Conservation (phyloP, 2,329 filamentous ascomycete genomes). For the Massarina eburnea region DNA sequence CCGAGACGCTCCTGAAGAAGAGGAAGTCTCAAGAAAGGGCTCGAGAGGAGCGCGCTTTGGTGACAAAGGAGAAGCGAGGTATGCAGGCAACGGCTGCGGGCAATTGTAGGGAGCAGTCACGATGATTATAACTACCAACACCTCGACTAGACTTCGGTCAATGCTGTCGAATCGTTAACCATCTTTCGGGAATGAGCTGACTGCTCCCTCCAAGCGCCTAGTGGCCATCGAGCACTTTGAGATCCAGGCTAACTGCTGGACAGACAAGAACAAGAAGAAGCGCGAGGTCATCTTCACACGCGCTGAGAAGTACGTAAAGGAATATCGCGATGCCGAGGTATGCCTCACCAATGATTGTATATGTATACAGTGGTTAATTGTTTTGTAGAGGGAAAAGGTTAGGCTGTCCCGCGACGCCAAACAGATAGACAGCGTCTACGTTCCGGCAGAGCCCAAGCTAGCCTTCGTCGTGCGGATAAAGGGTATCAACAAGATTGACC, state of each 20-base stretch:
- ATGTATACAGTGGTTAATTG: not conserved
- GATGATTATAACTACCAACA: constrained; percentile 88
- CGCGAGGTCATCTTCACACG: constrained; percentile 99
- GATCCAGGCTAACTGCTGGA: constrained; percentile 37
- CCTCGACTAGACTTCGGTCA: constrained; percentile 91
- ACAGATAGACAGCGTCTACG: constrained; percentile 89
- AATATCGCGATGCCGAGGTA: constrained; percentile 89
- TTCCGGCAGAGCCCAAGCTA: constrained; percentile 91
- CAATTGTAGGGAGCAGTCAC: constrained; percentile 31
- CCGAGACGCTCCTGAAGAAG: constrained; percentile 99
- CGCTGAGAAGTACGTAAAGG: constrained; percentile 99
- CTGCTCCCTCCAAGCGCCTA: constrained; percentile 25
- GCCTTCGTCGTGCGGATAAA: constrained; percentile 99
- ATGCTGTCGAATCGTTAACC: constrained; percentile 98
- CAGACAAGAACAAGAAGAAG: constrained; percentile 97
- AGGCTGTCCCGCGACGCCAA: constrained; percentile 87
- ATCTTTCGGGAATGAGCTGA: constrained; percentile 97
- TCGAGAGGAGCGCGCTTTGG: constrained; percentile 81
- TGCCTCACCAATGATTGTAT: not conserved
- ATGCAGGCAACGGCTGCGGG: constrained; percentile 48
- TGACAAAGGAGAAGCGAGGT: constrained; percentile 89
- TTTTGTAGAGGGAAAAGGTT: constrained; percentile 80
- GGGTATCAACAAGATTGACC: constrained; percentile 99
- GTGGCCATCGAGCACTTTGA: not conserved
- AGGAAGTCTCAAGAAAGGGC: constrained; percentile 99